Base-by-base conservation (phyloP, 306 rosid genomes). In the Quercus rubra region DNA sequence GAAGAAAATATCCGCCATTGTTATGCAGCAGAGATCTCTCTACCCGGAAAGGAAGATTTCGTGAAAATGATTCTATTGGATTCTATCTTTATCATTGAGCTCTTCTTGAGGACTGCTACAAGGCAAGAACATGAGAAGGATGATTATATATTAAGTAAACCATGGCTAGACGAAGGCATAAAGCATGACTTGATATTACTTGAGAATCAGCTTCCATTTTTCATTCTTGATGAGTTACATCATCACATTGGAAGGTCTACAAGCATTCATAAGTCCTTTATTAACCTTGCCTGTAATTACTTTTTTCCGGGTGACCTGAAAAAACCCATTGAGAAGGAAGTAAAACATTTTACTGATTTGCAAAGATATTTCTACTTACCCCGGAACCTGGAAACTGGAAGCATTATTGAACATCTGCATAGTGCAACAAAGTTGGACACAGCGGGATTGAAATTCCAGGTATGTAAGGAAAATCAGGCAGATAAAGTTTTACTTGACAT, bases 81-180 rank as follows among this genome's bases (percentile, higher is more conserved):
- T 54, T 79, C 77, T 12, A 55, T 67, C 76, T 83, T 83, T 73
- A 70, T 83, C 51, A 19, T 78, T 55, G 80, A 74, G 71, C 83
- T 83, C 23, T 41, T 83, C 15, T 17, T 74, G 62, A n/a, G 41
- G 33, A 69, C 15, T 49, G 54, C 15, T 49, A 13, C 54, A 3
- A 49, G 54, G 54, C 54, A 64, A 20, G 6, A 0, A 0, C 21
- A 55, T 57, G 63, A 20, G 6, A 20, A 14, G 20, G 63, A 55
- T 41, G 46, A 49, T 18, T 57, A 57, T 8, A 57, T 49, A 49
- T 49, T 10, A 57, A 57, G 63, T 1, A 57, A 57, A n/a, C 25
- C 25, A 19, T 57, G 25, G 63, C 25, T 57, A 57, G 25, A 57
- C 23, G 25, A 57, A 13, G 23, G 63, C 63, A 57, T 57, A 57